Evolutionary conservation across 2,329 filamentous ascomycete species (phyloP).

Genomic region (Aureobasidium melanogenum): DNA sequence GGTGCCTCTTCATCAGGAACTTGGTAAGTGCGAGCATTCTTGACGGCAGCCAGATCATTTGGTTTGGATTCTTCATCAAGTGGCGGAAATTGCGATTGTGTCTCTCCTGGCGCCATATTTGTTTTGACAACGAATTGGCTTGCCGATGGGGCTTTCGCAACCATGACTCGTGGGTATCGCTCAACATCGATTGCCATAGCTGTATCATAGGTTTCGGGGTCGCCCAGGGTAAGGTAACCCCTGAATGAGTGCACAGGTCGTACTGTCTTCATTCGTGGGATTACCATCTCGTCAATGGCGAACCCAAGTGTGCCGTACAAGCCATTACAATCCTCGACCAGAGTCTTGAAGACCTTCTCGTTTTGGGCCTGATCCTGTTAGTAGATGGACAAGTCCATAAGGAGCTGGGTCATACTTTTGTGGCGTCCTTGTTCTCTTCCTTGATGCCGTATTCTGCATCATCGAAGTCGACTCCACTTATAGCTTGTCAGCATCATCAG

Average conservation of each 20-base stretch:
- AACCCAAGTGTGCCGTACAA: conserved; percentile 77
- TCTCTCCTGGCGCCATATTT: conserved; percentile 39
- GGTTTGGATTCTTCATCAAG: conserved; percentile 31
- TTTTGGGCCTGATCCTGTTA: conserved; percentile 46
- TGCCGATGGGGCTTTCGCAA: conserved; percentile 64
- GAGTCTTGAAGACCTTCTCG: conserved; percentile 55
- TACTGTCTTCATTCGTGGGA: conserved; percentile 66
- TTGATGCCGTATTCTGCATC: conserved; percentile 83
- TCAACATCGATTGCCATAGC: conserved; percentile 80
- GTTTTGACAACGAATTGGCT: conserved; percentile 61
- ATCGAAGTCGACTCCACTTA: conserved; percentile 85
- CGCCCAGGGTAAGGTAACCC: conserved; percentile 70
- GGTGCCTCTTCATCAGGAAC: conserved; percentile 65
- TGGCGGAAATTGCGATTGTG: conserved; percentile 42
- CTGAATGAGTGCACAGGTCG: conserved; percentile 71
- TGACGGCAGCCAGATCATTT: conserved; percentile 57
- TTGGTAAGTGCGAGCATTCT: conserved; percentile 68
- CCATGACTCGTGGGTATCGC: conserved; percentile 78
- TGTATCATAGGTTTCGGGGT: conserved; percentile 62
- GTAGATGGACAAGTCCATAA: background rate
- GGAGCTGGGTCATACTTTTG: conserved; percentile 47
- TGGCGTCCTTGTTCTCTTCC: conserved; percentile 70
- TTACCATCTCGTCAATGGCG: conserved; percentile 70
- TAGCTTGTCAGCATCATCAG: conserved; percentile 4
- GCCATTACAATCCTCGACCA: conserved; percentile 63